These are phyloP conservation scores for Sporothrix luriei DNA, from an alignment of 2,329 filamentous ascomycete genomes.

Conservation along the genomic window DNA sequence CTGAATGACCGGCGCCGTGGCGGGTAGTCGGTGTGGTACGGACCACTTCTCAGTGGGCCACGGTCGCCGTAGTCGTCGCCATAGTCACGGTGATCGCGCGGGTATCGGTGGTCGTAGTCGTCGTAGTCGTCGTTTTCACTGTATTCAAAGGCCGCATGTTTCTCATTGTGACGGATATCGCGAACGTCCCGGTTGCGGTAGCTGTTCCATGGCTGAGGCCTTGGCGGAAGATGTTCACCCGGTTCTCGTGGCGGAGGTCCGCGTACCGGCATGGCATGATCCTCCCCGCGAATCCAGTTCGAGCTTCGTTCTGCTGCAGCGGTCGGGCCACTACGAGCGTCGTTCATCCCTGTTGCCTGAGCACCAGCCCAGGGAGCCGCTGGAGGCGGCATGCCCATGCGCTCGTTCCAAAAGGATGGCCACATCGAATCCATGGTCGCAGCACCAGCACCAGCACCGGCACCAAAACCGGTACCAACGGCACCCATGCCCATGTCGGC, in stretches of 20 bases:
- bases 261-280: not conserved
- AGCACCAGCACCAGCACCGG: not conserved
- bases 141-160: not conserved
- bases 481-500: not conserved
- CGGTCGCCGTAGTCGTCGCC: not conserved
- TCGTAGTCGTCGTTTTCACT: slow-evolving; percentile 12
- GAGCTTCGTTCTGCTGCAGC: not conserved
- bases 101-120: slow-evolving; percentile 6
- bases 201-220: slow-evolving; percentile 6
- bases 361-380: not conserved
- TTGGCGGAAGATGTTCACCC: not conserved
- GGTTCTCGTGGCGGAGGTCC: not conserved
- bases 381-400: not conserved
- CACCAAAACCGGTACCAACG: not conserved
- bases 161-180: not conserved
- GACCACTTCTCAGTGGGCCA: not conserved
- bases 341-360: not conserved
- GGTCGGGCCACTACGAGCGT: not conserved
- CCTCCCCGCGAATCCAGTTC: slow-evolving; percentile 20
- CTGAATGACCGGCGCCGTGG: slow-evolving; percentile 22
- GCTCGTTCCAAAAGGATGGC: slow-evolving; percentile 12
- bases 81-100: not conserved
- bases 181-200: slow-evolving; percentile 1
- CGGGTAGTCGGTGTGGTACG: not conserved
- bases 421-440: slow-evolving; percentile 11